Evolutionary conservation across 192 early-diverging fungal species (phyloP).

Genomic region (Coemansia sp.): DNA sequence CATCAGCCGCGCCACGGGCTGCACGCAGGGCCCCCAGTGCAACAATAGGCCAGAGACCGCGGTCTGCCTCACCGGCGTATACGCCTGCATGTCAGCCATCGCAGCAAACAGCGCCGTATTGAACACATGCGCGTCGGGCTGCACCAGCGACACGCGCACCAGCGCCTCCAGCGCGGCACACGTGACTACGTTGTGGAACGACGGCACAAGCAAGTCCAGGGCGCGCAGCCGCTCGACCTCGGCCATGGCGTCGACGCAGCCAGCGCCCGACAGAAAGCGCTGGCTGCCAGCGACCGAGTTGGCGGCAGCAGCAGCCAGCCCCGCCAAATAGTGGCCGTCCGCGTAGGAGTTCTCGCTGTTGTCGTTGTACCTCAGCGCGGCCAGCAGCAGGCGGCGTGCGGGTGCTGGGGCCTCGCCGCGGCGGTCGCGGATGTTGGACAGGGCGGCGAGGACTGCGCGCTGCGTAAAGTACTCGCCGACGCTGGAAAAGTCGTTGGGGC

Average conservation of each 20-base stretch:
- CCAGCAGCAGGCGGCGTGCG: constrained; percentile 70
- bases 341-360: constrained; percentile 87
- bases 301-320: constrained; percentile 72
- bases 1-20: constrained; percentile 30
- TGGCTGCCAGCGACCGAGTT: constrained; percentile 61
- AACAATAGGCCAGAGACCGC: constrained; percentile 79
- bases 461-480: constrained; percentile 91
- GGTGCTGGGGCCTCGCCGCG: constrained; percentile 64
- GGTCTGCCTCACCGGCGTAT: constrained; percentile 66
- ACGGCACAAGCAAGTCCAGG: constrained; percentile 80
- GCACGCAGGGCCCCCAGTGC: constrained; percentile 58
- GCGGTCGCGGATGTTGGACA: constrained; percentile 70
- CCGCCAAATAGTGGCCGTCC: constrained; percentile 77
- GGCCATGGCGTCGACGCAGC: constrained; percentile 24
- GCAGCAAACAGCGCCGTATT: constrained; percentile 74
- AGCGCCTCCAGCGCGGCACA: constrained; percentile 75
- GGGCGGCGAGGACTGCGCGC: constrained; percentile 75
- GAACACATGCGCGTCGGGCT: constrained; percentile 68
- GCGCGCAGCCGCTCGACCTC: constrained; percentile 83
- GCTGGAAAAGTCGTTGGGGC: constrained; percentile 87
- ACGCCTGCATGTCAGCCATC: constrained; percentile 75
- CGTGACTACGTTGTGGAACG: constrained; percentile 86
- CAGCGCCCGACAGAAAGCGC: constrained; percentile 20
- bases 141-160: constrained; percentile 61
- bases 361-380: constrained; percentile 89